Conservation (phyloP, 140 eudicot species). For the Cichorium intybus region DNA sequence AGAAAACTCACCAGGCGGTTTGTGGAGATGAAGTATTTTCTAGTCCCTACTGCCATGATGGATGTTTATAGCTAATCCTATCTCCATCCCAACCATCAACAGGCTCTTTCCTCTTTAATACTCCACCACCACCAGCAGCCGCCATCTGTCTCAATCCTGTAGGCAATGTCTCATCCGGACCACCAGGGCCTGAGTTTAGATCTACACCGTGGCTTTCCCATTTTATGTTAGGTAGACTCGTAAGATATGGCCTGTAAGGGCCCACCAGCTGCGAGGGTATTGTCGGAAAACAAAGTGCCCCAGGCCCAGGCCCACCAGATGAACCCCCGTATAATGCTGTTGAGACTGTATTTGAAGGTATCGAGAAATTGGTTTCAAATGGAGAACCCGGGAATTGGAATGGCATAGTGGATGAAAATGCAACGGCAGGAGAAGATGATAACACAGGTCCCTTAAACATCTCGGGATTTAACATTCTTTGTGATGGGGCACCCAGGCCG, state of each 20-base stretch:
- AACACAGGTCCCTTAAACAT: slow-evolving; percentile 56
- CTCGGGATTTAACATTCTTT: slow-evolving; percentile 50
- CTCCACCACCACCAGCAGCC: slow-evolving; percentile 42
- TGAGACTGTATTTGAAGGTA: slow-evolving; percentile 54
- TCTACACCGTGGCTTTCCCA: slow-evolving; percentile 76
- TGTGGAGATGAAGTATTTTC: neutral
- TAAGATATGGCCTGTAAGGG: slow-evolving; percentile 53
- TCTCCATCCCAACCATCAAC: slow-evolving; percentile 71
- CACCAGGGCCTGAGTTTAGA: slow-evolving; percentile 78
- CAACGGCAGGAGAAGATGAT: slow-evolving; percentile 77
- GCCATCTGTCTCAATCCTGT: slow-evolving; percentile 44
- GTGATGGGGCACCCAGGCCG: slow-evolving; percentile 32
- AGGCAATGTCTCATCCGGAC: slow-evolving; percentile 49
- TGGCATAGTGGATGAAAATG: slow-evolving; percentile 44
- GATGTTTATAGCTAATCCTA: slow-evolving; percentile 32
- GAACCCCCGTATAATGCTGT: slow-evolving; percentile 49
- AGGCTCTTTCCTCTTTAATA: slow-evolving; percentile 72
- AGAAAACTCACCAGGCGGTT: neutral
- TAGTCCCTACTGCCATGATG: slow-evolving; percentile 53
- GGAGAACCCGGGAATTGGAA: slow-evolving; percentile 65
- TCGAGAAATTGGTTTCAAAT: slow-evolving; percentile 56
- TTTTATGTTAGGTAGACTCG: slow-evolving; percentile 46
- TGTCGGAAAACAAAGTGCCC: slow-evolving; percentile 40
- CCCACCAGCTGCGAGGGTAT: slow-evolving; percentile 56
- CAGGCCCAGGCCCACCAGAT: slow-evolving; percentile 39